Evolutionary conservation across 345 rosid species (phyloP).

Genomic region (Kandelia obovata): DNA sequence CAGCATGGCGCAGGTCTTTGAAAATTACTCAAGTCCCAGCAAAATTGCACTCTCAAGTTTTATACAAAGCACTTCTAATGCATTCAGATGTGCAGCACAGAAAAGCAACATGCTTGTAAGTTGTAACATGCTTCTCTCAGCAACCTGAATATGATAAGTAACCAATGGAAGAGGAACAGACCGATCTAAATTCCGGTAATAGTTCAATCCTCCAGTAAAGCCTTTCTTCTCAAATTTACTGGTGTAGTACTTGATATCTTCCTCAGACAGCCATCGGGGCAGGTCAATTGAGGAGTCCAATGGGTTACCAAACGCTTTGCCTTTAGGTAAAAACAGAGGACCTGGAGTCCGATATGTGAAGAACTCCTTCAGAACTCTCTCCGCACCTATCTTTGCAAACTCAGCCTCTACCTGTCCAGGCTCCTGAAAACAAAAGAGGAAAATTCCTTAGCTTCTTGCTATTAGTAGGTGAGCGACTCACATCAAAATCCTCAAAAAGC

Average conservation of each 20-base stretch:
- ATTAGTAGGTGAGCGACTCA: too few species aligned
- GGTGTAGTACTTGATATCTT: conserved; percentile 25
- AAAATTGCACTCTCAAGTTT: too few species aligned
- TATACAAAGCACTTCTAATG: too few species aligned
- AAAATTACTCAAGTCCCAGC: neutral
- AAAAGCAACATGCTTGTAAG: too few species aligned
- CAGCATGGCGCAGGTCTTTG: neutral
- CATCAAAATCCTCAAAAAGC: too few species aligned
- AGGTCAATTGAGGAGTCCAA: conserved; percentile 15
- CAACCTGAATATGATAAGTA: too few species aligned
- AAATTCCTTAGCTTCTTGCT: neutral
- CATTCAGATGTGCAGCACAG: too few species aligned
- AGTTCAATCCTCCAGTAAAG: conserved; percentile 28
- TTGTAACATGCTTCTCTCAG: too few species aligned
- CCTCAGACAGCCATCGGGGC: conserved; percentile 32
- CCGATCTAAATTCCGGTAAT: conserved; percentile 22
- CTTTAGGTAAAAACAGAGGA: conserved; percentile 14
- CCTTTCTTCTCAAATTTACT: conserved; percentile 24
- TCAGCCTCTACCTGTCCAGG: conserved; percentile 19
- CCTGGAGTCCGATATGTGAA: conserved; percentile 5
- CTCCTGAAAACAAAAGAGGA: conserved; percentile 1
- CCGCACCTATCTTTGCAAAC: conserved; percentile 9
- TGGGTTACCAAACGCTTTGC: conserved; percentile 19
- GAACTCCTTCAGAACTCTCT: conserved; percentile 12
- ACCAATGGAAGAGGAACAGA: neutral